Evolutionary conservation across 2,329 filamentous ascomycete genomes (phyloP), one percentile per base, ranked within the genome.

Genomic region (Claviceps quebecensis): DNA sequence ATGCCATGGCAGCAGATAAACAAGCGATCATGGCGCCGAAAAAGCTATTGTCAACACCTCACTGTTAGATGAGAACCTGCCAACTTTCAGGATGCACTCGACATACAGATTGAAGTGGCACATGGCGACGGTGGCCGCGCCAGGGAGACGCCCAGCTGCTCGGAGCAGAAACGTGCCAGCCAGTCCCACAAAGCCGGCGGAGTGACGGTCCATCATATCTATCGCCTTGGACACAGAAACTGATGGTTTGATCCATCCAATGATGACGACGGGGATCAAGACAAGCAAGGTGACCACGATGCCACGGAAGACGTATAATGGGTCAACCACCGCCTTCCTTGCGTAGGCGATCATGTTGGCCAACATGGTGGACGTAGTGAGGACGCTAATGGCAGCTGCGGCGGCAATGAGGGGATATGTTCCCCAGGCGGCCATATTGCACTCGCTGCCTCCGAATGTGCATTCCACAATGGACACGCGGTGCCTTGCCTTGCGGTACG

Each of bases 101-200:
- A 57, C 60, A 56, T 54, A 65, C 62, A 65, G 4, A 41, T 56
- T 59, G 41, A 61, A 13, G 41, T 63, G 56, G 11, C 47, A 51
- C 50, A 59, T 26, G 16, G 52, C 13, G 29, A 56, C 49, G n/a
- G 59, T 53, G 26, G 40, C 36, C 14, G 44, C 36, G 38, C 29
- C 43, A 17, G 29, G 50, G 37, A 37, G 34, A 14, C 13, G 5
- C 14, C 3, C 14, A 13, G 13, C 37, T 8, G 6, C 13, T n/a
- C 8, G 34, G 13, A 53, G 38, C 38, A 48, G 13, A 26, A 53
- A 55, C 4, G 36, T 19, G 3, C 49, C 52, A 2, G 29, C 29
- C 8, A 53, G 14, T 19, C 51, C 52, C 13, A 44, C 37, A 16
- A 37, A 36, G 11, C 19, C 16, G n/a, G 16, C 23, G 22, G 6